Base-by-base conservation (phyloP, 768 basidiomycete species). In the Russula abietina region DNA sequence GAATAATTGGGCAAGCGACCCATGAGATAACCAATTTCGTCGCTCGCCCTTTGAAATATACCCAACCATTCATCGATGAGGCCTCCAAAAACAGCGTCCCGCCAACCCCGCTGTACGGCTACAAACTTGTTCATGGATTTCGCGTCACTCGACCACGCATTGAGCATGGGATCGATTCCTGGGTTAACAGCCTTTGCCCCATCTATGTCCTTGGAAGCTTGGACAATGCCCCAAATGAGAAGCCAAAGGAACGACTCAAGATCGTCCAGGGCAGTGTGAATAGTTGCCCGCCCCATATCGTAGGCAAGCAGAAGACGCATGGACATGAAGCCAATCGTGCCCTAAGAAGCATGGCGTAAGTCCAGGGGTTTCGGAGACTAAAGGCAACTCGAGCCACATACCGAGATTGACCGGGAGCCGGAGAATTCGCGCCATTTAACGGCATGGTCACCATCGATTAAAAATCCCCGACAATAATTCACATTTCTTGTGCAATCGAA, bases 161-260 rank as follows among this genome's bases (percentile, higher is more conserved):
- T 0, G 19, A 45, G 43, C 19, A 22, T 45, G 19, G 4, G 10
- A 2, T 22, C 5, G 6, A 45, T 45, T 45, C 43, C 43, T 45
- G 2, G 8, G 9, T 45, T 10, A 10, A 2, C 1, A 4, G 19
- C 10, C 14, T 8, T 38, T 38, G 38, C 38, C 4, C 38, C 12
- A 12, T 38, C 38, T 1, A 38, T 38, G 38, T 38, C 43, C 49
- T n/a, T 28, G 9, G 50, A 43, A 7, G 53, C 45, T 6, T 36
- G 28, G 12, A 26, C 16, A 12, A 59, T 12, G 1, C 14, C 28
- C 50, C 58, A 59, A 3, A 60, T n/a, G 2, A 60, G 11, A 3
- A 54, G 0, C 52, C 52, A 60, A 1, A 54, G 16, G 26, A 54
- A 60, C 0, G 59, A 60, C 12, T 53, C 59, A 1, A 60, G 59